Evolutionary conservation across 352 stramenopile genomes (phyloP).

Genomic region (Pythium utonaiense): DNA sequence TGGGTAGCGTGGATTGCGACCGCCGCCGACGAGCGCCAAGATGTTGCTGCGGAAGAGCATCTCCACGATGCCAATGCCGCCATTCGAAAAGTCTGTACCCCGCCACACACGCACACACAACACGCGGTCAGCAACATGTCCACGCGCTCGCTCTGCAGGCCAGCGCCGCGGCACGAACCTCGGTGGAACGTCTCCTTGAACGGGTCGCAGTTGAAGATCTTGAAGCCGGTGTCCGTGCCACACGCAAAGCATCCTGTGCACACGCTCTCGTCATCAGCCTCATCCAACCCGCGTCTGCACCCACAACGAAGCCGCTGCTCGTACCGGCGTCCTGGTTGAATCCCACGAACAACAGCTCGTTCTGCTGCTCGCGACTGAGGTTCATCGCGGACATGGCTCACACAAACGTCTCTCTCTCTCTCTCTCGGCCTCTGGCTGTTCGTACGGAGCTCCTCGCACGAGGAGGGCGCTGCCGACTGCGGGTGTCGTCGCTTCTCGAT

Average conservation of each 20-base stretch:
- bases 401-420: background rate
- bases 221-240: constrained; percentile 96
- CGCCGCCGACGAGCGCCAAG: constrained; percentile 92
- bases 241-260: constrained; percentile 89
- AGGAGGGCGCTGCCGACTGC: background rate
- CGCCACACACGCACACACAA: too few species aligned
- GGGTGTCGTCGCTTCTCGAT: background rate
- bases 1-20: constrained; percentile 91
- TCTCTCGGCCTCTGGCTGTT: background rate
- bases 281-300: too few species aligned
- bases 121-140: too few species aligned
- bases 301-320: too few species aligned
- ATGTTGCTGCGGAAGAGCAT: constrained; percentile 99
- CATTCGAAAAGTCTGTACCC: constrained; percentile 88
- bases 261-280: background rate
- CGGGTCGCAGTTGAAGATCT: constrained; percentile 98
- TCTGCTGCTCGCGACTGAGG: constrained; percentile 85
- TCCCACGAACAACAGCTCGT: constrained; percentile 92
- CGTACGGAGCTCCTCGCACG: background rate
- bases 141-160: too few species aligned
- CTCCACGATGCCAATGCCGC: constrained; percentile 97
- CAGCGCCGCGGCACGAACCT: constrained; percentile 31
- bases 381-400: constrained; percentile 57
- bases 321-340: constrained; percentile 94
- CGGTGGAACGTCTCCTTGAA: constrained; percentile 97